phyloP scores from a whole-genome alignment of 164 flowering plant species.

The Warburgia ugandensis region DNA sequence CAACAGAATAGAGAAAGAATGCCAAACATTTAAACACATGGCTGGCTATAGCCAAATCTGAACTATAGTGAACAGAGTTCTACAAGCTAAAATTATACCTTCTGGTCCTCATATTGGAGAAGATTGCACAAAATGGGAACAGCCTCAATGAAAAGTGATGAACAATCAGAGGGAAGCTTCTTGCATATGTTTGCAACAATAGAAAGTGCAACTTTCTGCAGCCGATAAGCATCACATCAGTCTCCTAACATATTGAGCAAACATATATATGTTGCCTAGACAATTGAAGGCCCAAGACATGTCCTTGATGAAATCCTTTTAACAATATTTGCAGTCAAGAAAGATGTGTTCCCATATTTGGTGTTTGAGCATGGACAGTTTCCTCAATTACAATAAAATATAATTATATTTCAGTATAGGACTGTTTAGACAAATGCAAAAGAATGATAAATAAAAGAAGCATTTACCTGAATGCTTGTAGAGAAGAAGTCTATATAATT shows the following conservation, averaged over 20 bases:
- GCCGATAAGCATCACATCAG: constrained; percentile 8
- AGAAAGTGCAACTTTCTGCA: constrained; percentile 73
- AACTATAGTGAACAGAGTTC: background rate
- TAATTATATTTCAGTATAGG: too few species aligned
- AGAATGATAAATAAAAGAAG: background rate
- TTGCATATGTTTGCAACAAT: constrained; percentile 77
- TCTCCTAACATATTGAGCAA: background rate
- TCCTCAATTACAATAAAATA: too few species aligned
- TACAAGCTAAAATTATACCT: constrained; percentile 31
- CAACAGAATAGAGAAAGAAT: background rate
- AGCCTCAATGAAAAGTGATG: constrained; percentile 64
- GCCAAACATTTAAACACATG: background rate
- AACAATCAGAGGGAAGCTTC: constrained; percentile 61
- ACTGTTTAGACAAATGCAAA: background rate
- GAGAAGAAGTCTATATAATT: constrained; percentile 82
- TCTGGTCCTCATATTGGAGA: constrained; percentile 78
- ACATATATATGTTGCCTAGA: background rate
- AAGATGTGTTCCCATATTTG: too few species aligned
- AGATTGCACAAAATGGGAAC: constrained; percentile 79
- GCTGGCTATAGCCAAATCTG: constrained; percentile 3
- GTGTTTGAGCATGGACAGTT: too few species aligned
- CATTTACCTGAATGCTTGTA: constrained; percentile 67
- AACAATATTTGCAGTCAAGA: too few species aligned
- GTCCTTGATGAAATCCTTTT: too few species aligned
- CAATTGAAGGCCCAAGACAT: too few species aligned